Evolutionary conservation across 768 basidiomycete species (phyloP).

Genomic region (Cytidiella melzeri): DNA sequence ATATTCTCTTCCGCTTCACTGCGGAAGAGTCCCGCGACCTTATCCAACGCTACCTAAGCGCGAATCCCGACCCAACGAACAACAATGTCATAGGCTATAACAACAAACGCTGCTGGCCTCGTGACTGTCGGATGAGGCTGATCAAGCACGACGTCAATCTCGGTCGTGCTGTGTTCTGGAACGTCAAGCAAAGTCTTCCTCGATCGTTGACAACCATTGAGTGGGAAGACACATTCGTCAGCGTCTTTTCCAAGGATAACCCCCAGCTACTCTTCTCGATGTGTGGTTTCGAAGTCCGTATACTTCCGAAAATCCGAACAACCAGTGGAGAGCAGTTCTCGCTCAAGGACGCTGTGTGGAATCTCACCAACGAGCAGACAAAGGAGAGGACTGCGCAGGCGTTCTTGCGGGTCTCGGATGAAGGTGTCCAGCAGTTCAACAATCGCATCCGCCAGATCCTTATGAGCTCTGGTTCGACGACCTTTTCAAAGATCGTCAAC

Average conservation of each 20-base stretch:
- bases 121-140: conserved; percentile 97
- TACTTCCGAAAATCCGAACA: conserved; percentile 92
- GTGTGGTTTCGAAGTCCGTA: conserved; percentile 98
- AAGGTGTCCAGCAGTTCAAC: conserved; percentile 96
- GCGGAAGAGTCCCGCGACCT: conserved; percentile 97
- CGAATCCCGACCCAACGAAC: conserved; percentile 97
- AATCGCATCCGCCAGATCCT: conserved; percentile 94
- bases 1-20: conserved; percentile 95
- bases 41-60: conserved; percentile 95
- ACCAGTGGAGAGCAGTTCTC: conserved; percentile 97
- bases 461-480: conserved; percentile 98
- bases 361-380: conserved; percentile 92
- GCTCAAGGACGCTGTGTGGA: conserved; percentile 94
- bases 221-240: conserved; percentile 98
- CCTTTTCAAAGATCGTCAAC: conserved; percentile 98
- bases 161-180: conserved; percentile 98
- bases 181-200: conserved; percentile 95
- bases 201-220: conserved; percentile 96
- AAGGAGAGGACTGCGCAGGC: conserved; percentile 98
- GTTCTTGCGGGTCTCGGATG: conserved; percentile 95
- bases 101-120: conserved; percentile 99
- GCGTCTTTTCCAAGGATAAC: conserved; percentile 96
- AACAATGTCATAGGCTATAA: conserved; percentile 99
- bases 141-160: conserved; percentile 99
- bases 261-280: conserved; percentile 97